Evolutionary conservation across 2,329 filamentous ascomycete species (phyloP), one percentile per base, ranked within the genome.

Genomic region (Dryadomyces quercivorus): DNA sequence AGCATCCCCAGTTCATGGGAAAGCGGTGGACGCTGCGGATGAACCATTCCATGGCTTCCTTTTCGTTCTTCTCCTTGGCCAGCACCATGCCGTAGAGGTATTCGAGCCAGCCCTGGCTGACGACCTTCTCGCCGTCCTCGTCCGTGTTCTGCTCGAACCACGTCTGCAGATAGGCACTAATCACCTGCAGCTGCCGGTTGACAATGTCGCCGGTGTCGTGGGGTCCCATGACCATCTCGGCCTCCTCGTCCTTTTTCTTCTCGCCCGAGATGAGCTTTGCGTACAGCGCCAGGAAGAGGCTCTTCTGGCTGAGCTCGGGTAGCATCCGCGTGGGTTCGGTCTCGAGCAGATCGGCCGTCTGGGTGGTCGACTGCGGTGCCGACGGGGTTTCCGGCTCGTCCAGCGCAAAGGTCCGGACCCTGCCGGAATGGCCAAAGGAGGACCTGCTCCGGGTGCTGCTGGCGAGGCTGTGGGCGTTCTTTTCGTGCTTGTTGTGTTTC

Each of bases 1-100:
- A 98, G 58, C 90, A 91, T 8, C 90, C 89, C 93, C 93, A 98
- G 65, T 97, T 95, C 79, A 91, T 95, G 1, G 90, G 88, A 63
- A 90, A 95, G 44, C 89, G 73, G 66, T 94, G 87, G 10, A 96
- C 88, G 64, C 91, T 95, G 59, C 82, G 80, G 52, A 96, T 75
- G n/a, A 98, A 76, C 77, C 87, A 95, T 59, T 86, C 81, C 68
- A 92, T 84, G 1, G 93, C 93, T 57, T 86, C 78, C 47, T 84
- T 78, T 61, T 95, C 90, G 62, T 93, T 96, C 69, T 95, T 95
- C 58, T 91, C 86, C 68, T 91, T 95, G 40, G 88, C 80, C 18
- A 97, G 75, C 15, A 96, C 83, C 70, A 97, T 86, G 10, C 91
- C 93, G 64, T 97, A 82, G 68, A 92, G 71, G 63, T 90, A 92